Conservation (phyloP, 306 rosid genomes). For the Myrica gale region DNA sequence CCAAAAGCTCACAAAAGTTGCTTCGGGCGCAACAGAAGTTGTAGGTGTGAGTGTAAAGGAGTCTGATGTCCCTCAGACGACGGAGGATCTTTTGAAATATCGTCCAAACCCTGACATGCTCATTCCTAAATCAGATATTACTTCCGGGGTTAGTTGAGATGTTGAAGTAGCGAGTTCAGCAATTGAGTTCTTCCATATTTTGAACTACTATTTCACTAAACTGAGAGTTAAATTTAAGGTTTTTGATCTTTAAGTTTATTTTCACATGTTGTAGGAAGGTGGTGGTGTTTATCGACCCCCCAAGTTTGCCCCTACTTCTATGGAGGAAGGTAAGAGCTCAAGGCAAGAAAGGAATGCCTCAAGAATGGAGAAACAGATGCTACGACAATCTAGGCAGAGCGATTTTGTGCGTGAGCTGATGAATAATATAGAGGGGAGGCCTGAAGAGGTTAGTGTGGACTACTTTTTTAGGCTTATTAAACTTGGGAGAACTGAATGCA, state of each 20-base stretch:
- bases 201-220: background rate
- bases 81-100: conserved; percentile 60
- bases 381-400: conserved; percentile 59
- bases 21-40: conserved; percentile 41
- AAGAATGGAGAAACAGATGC: conserved; percentile 64
- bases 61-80: conserved; percentile 33
- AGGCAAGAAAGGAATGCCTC: conserved; percentile 61
- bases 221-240: background rate
- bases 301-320: conserved; percentile 63
- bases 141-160: conserved; percentile 42
- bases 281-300: conserved; percentile 51
- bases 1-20: conserved; percentile 67
- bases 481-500: conserved; percentile 16
- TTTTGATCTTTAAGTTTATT: conserved; percentile 19
- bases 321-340: conserved; percentile 62
- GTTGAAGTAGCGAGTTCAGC: background rate
- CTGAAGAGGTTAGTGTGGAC: conserved; percentile 70
- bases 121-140: conserved; percentile 43
- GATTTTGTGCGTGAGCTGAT: conserved; percentile 55
- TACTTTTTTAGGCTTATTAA: conserved; percentile 13
- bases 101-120: conserved; percentile 87
- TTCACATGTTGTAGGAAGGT: conserved; percentile 45
- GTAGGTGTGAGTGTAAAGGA: conserved; percentile 41
- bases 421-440: conserved; percentile 71
- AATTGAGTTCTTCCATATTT: background rate